Evolutionary conservation across 805 yeast species (phyloP).

Genomic region (Millerago galiae): DNA sequence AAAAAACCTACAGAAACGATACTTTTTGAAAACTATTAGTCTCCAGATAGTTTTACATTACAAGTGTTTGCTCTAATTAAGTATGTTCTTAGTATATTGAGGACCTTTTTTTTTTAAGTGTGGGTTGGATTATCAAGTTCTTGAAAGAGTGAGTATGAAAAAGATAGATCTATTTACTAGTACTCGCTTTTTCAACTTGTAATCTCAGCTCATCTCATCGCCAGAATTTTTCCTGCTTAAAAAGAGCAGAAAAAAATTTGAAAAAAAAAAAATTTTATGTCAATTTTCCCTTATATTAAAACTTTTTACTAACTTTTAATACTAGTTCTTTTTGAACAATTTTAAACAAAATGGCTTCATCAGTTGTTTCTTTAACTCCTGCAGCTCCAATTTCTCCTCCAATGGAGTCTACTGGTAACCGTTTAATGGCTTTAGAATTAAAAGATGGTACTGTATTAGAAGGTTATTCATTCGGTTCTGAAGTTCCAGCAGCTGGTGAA

Average conservation of each 20-base stretch:
- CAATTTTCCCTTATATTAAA: neutral
- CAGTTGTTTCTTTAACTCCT: constrained; percentile 27
- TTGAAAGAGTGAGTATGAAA: constrained; percentile 8
- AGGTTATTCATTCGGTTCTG: constrained; percentile 97
- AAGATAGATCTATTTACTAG: neutral
- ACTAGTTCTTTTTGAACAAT: neutral
- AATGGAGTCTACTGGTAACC: constrained; percentile 75
- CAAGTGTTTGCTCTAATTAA: too few relatives aligned
- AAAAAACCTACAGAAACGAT: constrained; percentile 1
- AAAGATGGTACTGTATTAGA: constrained; percentile 80
- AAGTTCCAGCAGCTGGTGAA: constrained; percentile 86
- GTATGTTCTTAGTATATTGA: too few relatives aligned
- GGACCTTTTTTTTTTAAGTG: too few relatives aligned
- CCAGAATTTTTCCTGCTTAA: too few relatives aligned
- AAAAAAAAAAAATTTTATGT: neutral
- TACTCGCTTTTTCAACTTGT: neutral
- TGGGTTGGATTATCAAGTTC: neutral
- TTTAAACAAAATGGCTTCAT: constrained; percentile 7
- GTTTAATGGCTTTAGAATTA: constrained; percentile 80
- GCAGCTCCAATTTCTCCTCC: constrained; percentile 89
- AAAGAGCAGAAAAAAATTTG: neutral
- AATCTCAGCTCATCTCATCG: too few relatives aligned
- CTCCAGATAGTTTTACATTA: neutral
- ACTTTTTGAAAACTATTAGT: neutral
- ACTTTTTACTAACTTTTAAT: neutral